These are phyloP conservation scores for Leccinum brunneo-olivaceum DNA, from an alignment of 1,284 basidiomycete genomes.

Conservation along the genomic window DNA sequence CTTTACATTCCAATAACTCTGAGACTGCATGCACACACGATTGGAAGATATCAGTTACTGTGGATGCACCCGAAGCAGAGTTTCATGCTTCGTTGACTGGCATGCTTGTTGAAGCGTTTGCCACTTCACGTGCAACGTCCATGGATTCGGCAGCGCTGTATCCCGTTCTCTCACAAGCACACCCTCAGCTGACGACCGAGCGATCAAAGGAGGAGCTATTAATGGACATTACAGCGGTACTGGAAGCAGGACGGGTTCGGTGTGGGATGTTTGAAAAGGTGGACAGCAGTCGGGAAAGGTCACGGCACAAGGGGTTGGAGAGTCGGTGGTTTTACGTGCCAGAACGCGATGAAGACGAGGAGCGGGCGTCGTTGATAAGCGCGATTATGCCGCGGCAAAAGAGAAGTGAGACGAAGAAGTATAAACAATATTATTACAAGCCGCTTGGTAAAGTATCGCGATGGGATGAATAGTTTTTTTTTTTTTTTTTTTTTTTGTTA, in stretches of 20 bases:
- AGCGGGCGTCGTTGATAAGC: slow-evolving; percentile 56
- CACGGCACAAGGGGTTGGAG: slow-evolving; percentile 43
- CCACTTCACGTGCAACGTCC: slow-evolving; percentile 63
- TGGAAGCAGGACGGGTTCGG: slow-evolving; percentile 43
- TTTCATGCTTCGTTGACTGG: slow-evolving; percentile 42
- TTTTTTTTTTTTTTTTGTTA: too few relatives aligned
- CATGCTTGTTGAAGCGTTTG: slow-evolving; percentile 67
- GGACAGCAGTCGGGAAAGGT: slow-evolving; percentile 52
- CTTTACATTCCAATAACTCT: not conserved
- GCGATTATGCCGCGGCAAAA: slow-evolving; percentile 72
- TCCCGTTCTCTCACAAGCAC: slow-evolving; percentile 44
- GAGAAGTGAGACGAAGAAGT: slow-evolving; percentile 67
- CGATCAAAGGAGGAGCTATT: slow-evolving; percentile 44
- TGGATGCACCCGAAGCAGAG: slow-evolving; percentile 9
- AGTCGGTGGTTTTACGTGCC: slow-evolving; percentile 74
- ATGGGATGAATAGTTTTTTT: too few relatives aligned
- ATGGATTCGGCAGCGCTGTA: slow-evolving; percentile 52
- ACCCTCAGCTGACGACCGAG: slow-evolving; percentile 42
- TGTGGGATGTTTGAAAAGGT: slow-evolving; percentile 67
- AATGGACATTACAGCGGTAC: slow-evolving; percentile 40
- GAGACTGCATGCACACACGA: slow-evolving; percentile 2
- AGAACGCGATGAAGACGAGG: slow-evolving; percentile 60
- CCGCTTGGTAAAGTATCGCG: slow-evolving; percentile 57
- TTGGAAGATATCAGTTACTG: not conserved
- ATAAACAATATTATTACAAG: slow-evolving; percentile 75